These are phyloP conservation scores for Penicillium nordicum DNA, from an alignment of 2,329 filamentous ascomycete species.

Conservation along the genomic window DNA sequence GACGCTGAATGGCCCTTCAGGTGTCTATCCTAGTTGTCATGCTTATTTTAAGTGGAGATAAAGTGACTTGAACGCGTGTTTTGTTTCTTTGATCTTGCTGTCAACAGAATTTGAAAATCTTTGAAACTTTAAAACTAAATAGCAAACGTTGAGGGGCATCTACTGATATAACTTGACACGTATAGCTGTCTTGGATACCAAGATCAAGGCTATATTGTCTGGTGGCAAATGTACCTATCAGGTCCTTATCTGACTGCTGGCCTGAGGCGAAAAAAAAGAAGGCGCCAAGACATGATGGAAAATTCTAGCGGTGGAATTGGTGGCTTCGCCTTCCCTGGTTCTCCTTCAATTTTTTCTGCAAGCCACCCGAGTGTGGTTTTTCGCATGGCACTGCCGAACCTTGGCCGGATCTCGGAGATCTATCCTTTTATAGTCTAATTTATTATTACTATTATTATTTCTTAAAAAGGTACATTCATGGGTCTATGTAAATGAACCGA, in stretches of 20 bases:
- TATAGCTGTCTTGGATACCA: background rate
- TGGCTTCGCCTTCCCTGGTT: background rate
- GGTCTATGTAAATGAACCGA: too few species aligned
- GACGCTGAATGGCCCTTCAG: background rate
- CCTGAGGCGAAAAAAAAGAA: background rate
- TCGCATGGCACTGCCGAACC: background rate
- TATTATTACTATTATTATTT: too few species aligned
- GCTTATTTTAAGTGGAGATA: background rate
- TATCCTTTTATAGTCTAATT: background rate
- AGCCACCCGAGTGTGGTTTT: background rate
- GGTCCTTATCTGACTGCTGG: background rate
- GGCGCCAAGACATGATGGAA: background rate
- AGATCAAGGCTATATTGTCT: background rate
- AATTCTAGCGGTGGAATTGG: background rate
- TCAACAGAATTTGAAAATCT: accelerated
- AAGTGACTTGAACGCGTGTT: constrained; percentile 3
- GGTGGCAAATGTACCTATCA: background rate
- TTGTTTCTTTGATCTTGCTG: constrained; percentile 2
- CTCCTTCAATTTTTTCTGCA: background rate
- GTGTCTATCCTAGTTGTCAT: background rate
- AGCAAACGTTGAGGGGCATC: accelerated
- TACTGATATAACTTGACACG: background rate
- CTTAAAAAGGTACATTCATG: too few species aligned
- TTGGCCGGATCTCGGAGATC: background rate
- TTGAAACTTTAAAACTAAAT: background rate